Base-by-base conservation (phyloP, 768 basidiomycete species). In the Suillus alpinus region DNA sequence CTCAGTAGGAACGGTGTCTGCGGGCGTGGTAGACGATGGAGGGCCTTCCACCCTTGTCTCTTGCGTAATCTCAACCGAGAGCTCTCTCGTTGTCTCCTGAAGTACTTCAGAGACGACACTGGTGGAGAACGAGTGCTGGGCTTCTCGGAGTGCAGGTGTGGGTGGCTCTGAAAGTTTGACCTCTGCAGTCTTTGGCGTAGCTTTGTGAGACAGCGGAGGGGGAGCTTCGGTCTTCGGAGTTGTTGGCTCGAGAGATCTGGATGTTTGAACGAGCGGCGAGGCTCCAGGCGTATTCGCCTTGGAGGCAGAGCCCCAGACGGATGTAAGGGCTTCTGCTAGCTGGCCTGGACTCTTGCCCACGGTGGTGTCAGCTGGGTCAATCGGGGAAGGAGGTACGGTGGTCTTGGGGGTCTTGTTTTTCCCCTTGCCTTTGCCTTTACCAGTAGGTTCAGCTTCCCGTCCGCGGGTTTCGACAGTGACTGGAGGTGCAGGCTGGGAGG, bases 251-350 rank as follows among this genome's bases (percentile, higher is more conserved):
- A 74, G 58, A 13, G 73, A 74, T 39, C 57, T 71, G 8, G 62
- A 59, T 10, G 67, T 56, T 23, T 66, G 36, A 31, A 69, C 67
- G 56, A 62, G 62, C 29, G 75, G 66, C n/a, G 75, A 68, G 34
- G 68, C 61, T 64, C 71, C 57, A 56, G 75, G 68, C 44, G 73
- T 68, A 63, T 61, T 57, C 29, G 65, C 62, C 62, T 68, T 69
- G 62, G 67, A 68, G 47, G 70, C 67, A 4, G 73, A 64, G 32
- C 84, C 85, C 83, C 85, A 85, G 6, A 83, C 74, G 0, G 82
- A 76, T 23, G 68, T 77, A 47, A 84, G 77, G 5, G 78, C 66
- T 1, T 84, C 75, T 1, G 67, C 78, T 23, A 84, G 75, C 57
- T 71, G 75, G 12, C 73, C 71, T 13, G 77, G 68, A 39, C 74